Evolutionary conservation across 2,329 filamentous ascomycete genomes (phyloP).

Genomic region (Neocatenulostroma microsporum): DNA sequence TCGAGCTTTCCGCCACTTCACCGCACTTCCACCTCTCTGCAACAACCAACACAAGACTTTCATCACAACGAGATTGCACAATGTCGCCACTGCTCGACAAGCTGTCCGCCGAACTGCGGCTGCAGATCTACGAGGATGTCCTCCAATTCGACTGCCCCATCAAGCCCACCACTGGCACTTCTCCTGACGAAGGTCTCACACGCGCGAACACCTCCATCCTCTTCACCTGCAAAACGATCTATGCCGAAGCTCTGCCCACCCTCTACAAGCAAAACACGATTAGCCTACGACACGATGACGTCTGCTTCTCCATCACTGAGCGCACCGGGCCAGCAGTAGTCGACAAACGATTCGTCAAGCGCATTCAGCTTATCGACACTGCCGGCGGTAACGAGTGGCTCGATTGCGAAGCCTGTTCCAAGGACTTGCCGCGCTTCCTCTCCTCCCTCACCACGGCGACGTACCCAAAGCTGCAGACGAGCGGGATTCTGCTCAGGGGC

Average conservation of each 20-base stretch:
- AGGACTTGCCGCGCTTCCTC: not conserved
- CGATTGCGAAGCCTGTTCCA: not conserved
- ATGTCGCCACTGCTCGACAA: no score
- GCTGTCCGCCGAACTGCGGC: slow-evolving; percentile 9
- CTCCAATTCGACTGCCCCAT: slow-evolving; percentile 7
- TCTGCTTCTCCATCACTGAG: not conserved
- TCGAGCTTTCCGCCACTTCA: no score
- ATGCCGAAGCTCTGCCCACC: slow-evolving; percentile 2
- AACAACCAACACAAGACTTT: no score
- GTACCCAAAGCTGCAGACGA: no score
- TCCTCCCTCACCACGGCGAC: no score
- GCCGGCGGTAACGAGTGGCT: slow-evolving; percentile 5
- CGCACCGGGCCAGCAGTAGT: not conserved
- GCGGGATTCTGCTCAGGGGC: no score
- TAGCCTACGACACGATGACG: slow-evolving; percentile 6
- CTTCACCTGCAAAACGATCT: slow-evolving; percentile 3
- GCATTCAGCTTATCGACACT: no score
- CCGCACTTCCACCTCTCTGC: no score
- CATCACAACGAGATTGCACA: no score
- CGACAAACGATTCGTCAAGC: no score
- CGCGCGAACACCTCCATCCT: slow-evolving; percentile 3
- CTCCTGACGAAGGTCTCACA: slow-evolving; percentile 2
- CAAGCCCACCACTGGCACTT: slow-evolving; percentile 1
- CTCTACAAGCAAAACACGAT: slow-evolving; percentile 5
- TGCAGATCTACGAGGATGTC: slow-evolving; percentile 9